phyloP scores from a whole-genome alignment of 2,329 filamentous ascomycete genomes.

The Alternaria arbusti region DNA sequence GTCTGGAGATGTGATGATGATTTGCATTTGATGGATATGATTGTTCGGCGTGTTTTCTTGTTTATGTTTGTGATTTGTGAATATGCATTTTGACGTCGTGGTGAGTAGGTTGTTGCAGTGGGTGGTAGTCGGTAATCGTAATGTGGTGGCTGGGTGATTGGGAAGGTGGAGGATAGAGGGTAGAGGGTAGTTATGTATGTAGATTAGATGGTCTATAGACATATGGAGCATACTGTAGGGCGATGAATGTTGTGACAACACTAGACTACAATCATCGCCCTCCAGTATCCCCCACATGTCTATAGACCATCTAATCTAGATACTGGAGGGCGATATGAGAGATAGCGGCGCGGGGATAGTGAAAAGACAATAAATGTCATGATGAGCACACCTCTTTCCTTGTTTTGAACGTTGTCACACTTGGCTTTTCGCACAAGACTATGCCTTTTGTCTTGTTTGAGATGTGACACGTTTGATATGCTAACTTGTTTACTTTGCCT shows the following conservation, averaged over 20 bases:
- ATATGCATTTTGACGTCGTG: not conserved
- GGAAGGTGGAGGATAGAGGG: not conserved
- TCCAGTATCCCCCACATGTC: not conserved
- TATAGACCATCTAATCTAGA: not conserved
- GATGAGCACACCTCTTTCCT: not conserved
- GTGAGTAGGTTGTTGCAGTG: accelerated
- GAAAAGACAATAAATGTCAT: not conserved
- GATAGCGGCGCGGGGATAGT: not conserved
- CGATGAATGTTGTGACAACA: not conserved
- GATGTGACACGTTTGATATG: not conserved
- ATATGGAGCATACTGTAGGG: not conserved
- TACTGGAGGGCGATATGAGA: not conserved
- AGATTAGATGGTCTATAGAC: not conserved
- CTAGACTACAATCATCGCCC: not conserved
- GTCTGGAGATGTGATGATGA: not conserved
- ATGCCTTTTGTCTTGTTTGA: not conserved
- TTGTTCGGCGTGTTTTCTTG: not conserved
- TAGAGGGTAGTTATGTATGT: not conserved
- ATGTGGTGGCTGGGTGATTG: not conserved
- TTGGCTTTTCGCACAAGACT: not conserved
- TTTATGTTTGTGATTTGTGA: not conserved
- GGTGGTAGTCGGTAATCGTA: not conserved
- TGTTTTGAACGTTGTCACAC: not conserved
- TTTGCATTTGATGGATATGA: not conserved
- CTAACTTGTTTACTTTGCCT: not conserved